These are phyloP conservation scores for Chytridium lagenaria DNA, from an alignment of 371 early-diverging fungal species.

Conservation along the genomic window DNA sequence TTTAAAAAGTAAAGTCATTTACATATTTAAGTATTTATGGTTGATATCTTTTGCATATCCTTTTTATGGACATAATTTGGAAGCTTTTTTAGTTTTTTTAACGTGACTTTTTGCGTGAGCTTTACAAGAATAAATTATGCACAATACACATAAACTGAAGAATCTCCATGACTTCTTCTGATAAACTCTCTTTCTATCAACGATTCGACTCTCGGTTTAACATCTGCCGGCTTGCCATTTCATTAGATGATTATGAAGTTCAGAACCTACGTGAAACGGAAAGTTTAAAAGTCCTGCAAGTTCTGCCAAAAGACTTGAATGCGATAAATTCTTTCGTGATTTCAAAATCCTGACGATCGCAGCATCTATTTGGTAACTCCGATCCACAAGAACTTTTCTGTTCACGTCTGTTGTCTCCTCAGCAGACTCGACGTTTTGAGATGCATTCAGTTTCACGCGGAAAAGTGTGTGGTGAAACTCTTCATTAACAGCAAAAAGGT, in stretches of 20 bases:
- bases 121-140: not conserved
- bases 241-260: not conserved
- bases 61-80: no score
- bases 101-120: not conserved
- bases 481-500: not conserved
- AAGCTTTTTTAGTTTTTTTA: not conserved
- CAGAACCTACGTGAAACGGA: not conserved
- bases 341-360: slow-evolving; percentile 8
- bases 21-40: not conserved
- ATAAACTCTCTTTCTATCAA: slow-evolving; percentile 14
- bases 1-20: not conserved
- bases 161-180: not conserved
- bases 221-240: not conserved
- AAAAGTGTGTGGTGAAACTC: not conserved
- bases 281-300: not conserved
- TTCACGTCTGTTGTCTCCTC: not conserved
- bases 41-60: no score
- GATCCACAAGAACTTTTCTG: not conserved
- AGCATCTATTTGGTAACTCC: slow-evolving; percentile 13
- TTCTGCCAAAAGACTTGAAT: not conserved
- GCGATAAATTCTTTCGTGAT: not conserved
- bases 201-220: slow-evolving; percentile 1
- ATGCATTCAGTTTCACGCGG: not conserved
- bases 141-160: not conserved
- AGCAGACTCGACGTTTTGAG: not conserved